Evolutionary conservation across 768 basidiomycete genomes (phyloP), one percentile per base, ranked within the genome.

Genomic region (Hysterangium stoloniferum): DNA sequence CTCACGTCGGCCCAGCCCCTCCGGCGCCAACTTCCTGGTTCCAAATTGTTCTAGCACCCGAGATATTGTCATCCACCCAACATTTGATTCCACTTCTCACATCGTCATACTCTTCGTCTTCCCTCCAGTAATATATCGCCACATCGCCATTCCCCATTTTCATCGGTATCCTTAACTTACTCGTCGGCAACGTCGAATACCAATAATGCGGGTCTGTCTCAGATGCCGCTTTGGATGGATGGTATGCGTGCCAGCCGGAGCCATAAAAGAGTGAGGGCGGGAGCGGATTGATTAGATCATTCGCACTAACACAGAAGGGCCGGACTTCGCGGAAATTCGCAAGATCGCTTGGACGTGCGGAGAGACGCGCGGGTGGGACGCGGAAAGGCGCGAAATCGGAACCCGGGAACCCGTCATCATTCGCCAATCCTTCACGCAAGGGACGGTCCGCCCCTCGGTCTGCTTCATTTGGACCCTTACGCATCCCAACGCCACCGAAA

Each of bases 21-120:
- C 67, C 70, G 5, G 82, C 69, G 51, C 79, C n/a, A n/a, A n/a
- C n/a, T 3, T 74, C 88, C 1, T 79, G 79, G 61, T 97, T 94
- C 64, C 82, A 79, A 52, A 97, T 73, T 35, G 81, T 74, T 54
- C 78, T 79, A 25, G 80, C 83, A 4, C 96, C 95, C 0, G 59
- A 67, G 56, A 82, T 78, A 62, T 99, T 99, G 64, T 99, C 94
- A 64, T 99, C 96, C 28, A 99, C 96, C 95, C 95, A 98, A 64
- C 96, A 98, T 59, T 87, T 79, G 3, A 94, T 72, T 46, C 77
- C 74, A 58, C 82, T 82, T 28, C 88, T 85, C 53, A 77, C 58
- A 35, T 58, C 55, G 4, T 61, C 70, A 4, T 77, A 81, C 31
- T 79, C 71, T 15, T 69, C 63, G 22, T 59, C 60, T 54, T 92